Evolutionary conservation across 768 basidiomycete species (phyloP).

Genomic region (Amyloporia xantha): DNA sequence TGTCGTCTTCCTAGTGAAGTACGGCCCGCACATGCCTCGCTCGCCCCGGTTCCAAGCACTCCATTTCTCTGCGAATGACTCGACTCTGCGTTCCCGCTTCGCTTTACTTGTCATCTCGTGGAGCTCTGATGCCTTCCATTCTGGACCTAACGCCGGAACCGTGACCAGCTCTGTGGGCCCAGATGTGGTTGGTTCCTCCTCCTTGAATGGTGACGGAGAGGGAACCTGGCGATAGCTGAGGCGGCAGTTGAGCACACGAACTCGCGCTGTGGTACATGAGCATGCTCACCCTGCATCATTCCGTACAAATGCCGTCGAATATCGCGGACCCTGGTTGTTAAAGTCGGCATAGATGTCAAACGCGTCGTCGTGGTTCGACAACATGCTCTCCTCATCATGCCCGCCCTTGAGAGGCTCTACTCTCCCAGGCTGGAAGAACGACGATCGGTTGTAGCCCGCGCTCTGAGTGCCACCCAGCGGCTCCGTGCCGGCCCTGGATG

Average conservation of each 20-base stretch:
- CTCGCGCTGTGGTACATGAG: not conserved
- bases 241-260: not conserved
- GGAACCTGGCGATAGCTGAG: constrained; percentile 22
- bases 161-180: constrained; percentile 82
- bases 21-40: constrained; percentile 72
- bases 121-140: constrained; percentile 82
- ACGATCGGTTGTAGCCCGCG: constrained; percentile 69
- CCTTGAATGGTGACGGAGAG: constrained; percentile 25
- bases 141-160: constrained; percentile 84
- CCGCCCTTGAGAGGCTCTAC: constrained; percentile 75
- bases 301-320: constrained; percentile 56
- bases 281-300: constrained; percentile 39
- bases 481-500: constrained; percentile 40
- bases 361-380: constrained; percentile 27
- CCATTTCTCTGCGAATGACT: constrained; percentile 47
- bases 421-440: constrained; percentile 62
- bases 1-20: constrained; percentile 66
- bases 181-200: constrained; percentile 30
- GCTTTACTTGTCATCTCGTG: constrained; percentile 69
- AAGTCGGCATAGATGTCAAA: constrained; percentile 90
- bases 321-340: constrained; percentile 78
- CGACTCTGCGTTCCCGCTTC: constrained; percentile 53
- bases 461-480: constrained; percentile 27
- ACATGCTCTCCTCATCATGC: constrained; percentile 53
- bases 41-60: constrained; percentile 74